A percentile compares a stretch with the other conserved stretches of the same genome.
Evolutionary conservation across 208 protist species (phyloP).

Genomic region (Leishmania major): DNA sequence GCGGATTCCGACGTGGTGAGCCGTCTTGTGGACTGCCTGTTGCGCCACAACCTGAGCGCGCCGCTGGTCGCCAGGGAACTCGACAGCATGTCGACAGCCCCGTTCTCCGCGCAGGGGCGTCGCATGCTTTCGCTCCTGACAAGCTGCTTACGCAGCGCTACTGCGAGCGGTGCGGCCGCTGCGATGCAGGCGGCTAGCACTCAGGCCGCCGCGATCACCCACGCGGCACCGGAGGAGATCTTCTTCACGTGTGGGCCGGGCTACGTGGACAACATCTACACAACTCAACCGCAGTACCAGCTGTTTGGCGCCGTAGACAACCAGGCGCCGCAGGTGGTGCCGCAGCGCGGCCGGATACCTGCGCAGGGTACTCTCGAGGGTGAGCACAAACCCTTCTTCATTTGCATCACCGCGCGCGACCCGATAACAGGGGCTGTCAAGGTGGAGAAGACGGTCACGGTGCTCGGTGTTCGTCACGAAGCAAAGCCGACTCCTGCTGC

Average conservation of each 20-base stretch:
- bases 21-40: conserved; percentile 65
- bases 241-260: conserved; percentile 67
- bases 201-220: conserved; percentile 9
- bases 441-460: conserved; percentile 43
- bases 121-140: conserved; percentile 59
- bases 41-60: conserved; percentile 53
- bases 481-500: not conserved
- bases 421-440: conserved; percentile 40
- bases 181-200: conserved; percentile 13
- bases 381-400: conserved; percentile 48
- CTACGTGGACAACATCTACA: conserved; percentile 74
- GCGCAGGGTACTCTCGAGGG: conserved; percentile 20
- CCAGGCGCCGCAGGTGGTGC: conserved; percentile 44
- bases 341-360: conserved; percentile 73
- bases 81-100: conserved; percentile 13
- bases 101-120: conserved; percentile 46
- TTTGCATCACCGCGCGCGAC: conserved; percentile 66
- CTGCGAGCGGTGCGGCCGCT: conserved; percentile 19
- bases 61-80: conserved; percentile 53
- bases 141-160: conserved; percentile 45
- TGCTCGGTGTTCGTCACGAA: conserved; percentile 37
- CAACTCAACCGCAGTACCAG: conserved; percentile 44
- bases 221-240: conserved; percentile 35
- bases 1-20: conserved; percentile 59
- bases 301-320: conserved; percentile 60